phyloP scores from a whole-genome alignment of 2,329 filamentous ascomycete genomes.

The Ascochyta fabae region DNA sequence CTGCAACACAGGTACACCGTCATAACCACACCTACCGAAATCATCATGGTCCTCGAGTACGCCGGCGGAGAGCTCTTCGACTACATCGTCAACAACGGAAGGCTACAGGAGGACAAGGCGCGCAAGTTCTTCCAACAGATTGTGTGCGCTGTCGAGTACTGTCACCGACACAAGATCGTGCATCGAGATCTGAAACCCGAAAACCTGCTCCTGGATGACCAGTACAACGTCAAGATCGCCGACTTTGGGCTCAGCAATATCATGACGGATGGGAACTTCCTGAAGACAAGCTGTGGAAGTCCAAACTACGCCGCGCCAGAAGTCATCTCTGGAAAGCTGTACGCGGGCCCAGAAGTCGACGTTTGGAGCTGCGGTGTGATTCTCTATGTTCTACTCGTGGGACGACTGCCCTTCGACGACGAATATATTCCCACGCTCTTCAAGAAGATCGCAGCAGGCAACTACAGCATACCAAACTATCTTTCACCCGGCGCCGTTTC shows the following conservation, averaged over 20 bases:
- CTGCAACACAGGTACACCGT: conserved; percentile 76
- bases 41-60: conserved; percentile 99
- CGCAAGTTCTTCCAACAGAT: conserved; percentile 99
- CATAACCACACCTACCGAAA: conserved; percentile 91
- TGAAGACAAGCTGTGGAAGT: conserved; percentile 97
- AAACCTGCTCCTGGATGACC: conserved; percentile 91
- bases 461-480: conserved; percentile 90
- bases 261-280: conserved; percentile 99
- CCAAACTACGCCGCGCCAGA: conserved; percentile 98
- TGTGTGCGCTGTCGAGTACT: conserved; percentile 98
- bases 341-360: conserved; percentile 96
- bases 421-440: conserved; percentile 98
- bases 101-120: conserved; percentile 90
- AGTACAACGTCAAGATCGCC: conserved; percentile 98
- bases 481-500: conserved; percentile 82
- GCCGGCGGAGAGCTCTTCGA: conserved; percentile 96
- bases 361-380: conserved; percentile 98
- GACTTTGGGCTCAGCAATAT: conserved; percentile 99
- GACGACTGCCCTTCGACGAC: conserved; percentile 89
- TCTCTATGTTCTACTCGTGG: conserved; percentile 69
- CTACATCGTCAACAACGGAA: conserved; percentile 93
- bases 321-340: conserved; percentile 96
- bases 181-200: conserved; percentile 97
- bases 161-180: conserved; percentile 97
- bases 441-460: conserved; percentile 94